Percentiles rank a stretch among this genome's conserved stretches.
Conservation (phyloP, 1,284 basidiomycete species). For the Bothia castanella region DNA sequence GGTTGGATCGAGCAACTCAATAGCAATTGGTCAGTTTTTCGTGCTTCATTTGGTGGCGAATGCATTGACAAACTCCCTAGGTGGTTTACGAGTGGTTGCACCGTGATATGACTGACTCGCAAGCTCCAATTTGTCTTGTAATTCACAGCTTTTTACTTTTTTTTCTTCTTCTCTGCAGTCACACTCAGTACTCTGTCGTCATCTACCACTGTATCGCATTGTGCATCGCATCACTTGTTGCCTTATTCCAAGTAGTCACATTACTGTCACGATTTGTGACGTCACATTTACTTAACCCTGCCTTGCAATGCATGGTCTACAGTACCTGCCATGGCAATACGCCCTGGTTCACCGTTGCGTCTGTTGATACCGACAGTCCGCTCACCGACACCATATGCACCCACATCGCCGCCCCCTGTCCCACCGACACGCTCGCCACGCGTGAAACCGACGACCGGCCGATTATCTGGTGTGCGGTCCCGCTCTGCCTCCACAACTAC, state of each 20-base stretch:
- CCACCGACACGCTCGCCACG: slow-evolving; percentile 27
- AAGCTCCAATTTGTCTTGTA: slow-evolving; percentile 12
- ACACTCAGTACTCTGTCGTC: neutral
- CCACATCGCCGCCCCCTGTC: slow-evolving; percentile 7
- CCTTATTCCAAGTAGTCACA: slow-evolving; percentile 12
- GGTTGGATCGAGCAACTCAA: slow-evolving; percentile 89
- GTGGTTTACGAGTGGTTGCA: slow-evolving; percentile 50
- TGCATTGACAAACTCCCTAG: slow-evolving; percentile 29
- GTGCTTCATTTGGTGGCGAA: neutral
- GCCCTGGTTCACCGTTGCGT: slow-evolving; percentile 12
- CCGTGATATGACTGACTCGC: slow-evolving; percentile 30
- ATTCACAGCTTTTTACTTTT: slow-evolving; percentile 9
- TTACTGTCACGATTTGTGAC: slow-evolving; percentile 11
- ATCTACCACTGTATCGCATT: slow-evolving; percentile 21
- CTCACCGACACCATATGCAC: slow-evolving; percentile 10
- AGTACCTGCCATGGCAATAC: slow-evolving; percentile 18
- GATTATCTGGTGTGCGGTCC: slow-evolving; percentile 31
- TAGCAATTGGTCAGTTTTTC: slow-evolving; percentile 55
- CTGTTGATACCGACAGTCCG: slow-evolving; percentile 34
- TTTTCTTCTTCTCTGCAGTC: neutral
- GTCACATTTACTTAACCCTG: slow-evolving; percentile 12
- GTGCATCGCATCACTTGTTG: slow-evolving; percentile 13
- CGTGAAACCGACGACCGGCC: slow-evolving; percentile 18
- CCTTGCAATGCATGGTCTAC: neutral
- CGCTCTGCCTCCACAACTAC: slow-evolving; percentile 31